A percentile compares a stretch with the other conserved stretches of the same genome.
These are phyloP conservation scores for Exophiala aquamarina DNA, from an alignment of 2,329 filamentous ascomycete genomes.

Conservation along the genomic window DNA sequence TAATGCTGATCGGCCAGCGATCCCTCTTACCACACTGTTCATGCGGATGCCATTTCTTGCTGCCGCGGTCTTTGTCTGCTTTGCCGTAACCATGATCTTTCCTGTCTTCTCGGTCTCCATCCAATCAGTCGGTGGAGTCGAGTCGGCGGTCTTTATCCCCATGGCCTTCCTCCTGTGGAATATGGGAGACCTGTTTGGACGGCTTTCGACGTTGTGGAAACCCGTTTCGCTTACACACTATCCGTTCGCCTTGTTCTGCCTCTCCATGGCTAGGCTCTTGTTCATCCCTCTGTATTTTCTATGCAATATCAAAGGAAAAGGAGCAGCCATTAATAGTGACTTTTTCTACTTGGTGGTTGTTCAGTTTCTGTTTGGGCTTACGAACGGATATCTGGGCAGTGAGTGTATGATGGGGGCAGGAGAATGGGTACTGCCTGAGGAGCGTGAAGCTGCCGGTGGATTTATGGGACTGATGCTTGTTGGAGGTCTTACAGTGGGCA, in stretches of 20 bases:
- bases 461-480: conserved; percentile 96
- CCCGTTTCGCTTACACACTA: conserved; percentile 57
- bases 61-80: conserved; percentile 75
- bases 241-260: conserved; percentile 66
- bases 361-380: conserved; percentile 78
- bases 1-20: conserved; percentile 40
- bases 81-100: conserved; percentile 87
- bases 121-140: conserved; percentile 59
- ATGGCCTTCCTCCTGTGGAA: conserved; percentile 94
- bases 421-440: conserved; percentile 76
- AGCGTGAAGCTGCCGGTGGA: conserved; percentile 83
- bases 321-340: conserved; percentile 74
- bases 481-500: conserved; percentile 78
- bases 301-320: conserved; percentile 80
- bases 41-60: conserved; percentile 77
- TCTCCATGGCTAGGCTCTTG: conserved; percentile 63
- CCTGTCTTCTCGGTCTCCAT: conserved; percentile 83
- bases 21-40: conserved; percentile 67
- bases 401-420: conserved; percentile 89
- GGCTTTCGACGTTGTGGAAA: conserved; percentile 65
- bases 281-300: conserved; percentile 86
- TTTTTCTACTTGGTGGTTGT: conserved; percentile 83
- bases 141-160: conserved; percentile 75
- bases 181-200: conserved; percentile 76
- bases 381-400: conserved; percentile 83